These are phyloP conservation scores for Solanum ossicruentum DNA, from an alignment of 257 asterid species.

Conservation along the genomic window DNA sequence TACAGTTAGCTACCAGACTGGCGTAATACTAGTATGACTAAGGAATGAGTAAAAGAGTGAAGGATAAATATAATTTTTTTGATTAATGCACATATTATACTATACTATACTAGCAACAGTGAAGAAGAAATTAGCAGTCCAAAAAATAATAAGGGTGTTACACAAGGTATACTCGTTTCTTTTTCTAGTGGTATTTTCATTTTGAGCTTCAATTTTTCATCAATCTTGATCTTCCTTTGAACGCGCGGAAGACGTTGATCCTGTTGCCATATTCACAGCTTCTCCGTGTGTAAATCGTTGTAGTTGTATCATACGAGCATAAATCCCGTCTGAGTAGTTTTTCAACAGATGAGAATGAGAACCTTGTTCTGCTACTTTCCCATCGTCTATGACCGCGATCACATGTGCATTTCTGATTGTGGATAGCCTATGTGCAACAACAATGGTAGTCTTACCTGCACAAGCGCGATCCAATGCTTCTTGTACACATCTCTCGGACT, in stretches of 20 bases:
- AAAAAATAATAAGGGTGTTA: constrained; percentile 14
- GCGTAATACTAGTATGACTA: not conserved
- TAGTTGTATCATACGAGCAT: constrained; percentile 73
- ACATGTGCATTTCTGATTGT: constrained; percentile 62
- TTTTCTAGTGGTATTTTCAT: not conserved
- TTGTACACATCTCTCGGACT: constrained; percentile 57
- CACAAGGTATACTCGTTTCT: constrained; percentile 3
- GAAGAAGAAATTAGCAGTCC: constrained; percentile 22
- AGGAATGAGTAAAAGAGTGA: not conserved
- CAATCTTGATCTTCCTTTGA: constrained; percentile 21
- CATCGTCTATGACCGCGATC: constrained; percentile 77
- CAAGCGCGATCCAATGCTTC: constrained; percentile 68
- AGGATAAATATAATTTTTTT: constrained; percentile 1
- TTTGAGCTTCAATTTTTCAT: not conserved
- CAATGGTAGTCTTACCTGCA: constrained; percentile 58
- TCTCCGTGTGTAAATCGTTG: constrained; percentile 65
- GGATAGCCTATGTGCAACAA: constrained; percentile 73
- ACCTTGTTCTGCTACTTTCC: constrained; percentile 81
- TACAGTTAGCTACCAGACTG: not conserved
- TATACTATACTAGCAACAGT: constrained; percentile 20
- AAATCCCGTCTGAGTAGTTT: constrained; percentile 51
- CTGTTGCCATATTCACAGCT: constrained; percentile 37
- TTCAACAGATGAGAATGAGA: constrained; percentile 77
- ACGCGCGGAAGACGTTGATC: constrained; percentile 37
- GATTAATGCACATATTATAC: constrained; percentile 29